A percentile compares a stretch with the other conserved stretches of the same genome.
Conservation (phyloP, 2,329 filamentous ascomycete genomes). For the Penicillium thymicola region DNA sequence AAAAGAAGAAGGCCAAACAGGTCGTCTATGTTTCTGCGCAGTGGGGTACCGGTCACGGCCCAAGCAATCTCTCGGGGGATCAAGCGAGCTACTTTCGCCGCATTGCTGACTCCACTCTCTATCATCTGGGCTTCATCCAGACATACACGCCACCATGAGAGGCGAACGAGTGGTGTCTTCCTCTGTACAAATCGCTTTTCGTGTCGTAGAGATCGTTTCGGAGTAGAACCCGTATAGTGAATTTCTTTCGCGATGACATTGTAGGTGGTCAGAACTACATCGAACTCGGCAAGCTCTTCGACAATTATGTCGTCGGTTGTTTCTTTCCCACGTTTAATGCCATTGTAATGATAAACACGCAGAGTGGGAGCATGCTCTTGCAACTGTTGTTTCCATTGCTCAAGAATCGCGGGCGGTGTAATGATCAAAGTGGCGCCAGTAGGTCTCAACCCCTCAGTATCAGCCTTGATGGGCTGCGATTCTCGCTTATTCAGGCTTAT, state of each 20-base stretch:
- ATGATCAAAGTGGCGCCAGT: constrained; percentile 62
- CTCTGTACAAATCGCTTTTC: constrained; percentile 63
- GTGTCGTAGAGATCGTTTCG: constrained; percentile 65
- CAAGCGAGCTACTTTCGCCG: constrained; percentile 72
- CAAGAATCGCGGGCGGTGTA: constrained; percentile 58
- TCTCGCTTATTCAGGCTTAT: constrained; percentile 42
- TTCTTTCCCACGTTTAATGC: constrained; percentile 43
- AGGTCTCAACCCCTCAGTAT: constrained; percentile 27
- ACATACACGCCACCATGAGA: constrained; percentile 83
- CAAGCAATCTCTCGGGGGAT: constrained; percentile 85
- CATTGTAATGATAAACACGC: constrained; percentile 56
- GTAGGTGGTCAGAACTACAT: constrained; percentile 63
- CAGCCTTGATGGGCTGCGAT: constrained; percentile 11
- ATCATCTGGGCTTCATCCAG: constrained; percentile 79
- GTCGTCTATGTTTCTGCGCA: constrained; percentile 75
- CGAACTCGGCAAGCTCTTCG: constrained; percentile 46
- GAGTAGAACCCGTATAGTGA: constrained; percentile 68
- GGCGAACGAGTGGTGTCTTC: constrained; percentile 72
- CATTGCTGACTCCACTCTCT: constrained; percentile 79
- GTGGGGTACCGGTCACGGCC: constrained; percentile 87
- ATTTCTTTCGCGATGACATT: constrained; percentile 74
- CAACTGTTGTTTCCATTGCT: constrained; percentile 64
- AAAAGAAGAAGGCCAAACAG: constrained; percentile 79
- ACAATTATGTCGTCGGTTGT: constrained; percentile 43
- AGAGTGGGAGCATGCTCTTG: constrained; percentile 55